Evolutionary conservation across 2,329 filamentous ascomycete genomes (phyloP), one percentile per base, ranked within the genome.

Genomic region (Hirsutella rhossiliensis): DNA sequence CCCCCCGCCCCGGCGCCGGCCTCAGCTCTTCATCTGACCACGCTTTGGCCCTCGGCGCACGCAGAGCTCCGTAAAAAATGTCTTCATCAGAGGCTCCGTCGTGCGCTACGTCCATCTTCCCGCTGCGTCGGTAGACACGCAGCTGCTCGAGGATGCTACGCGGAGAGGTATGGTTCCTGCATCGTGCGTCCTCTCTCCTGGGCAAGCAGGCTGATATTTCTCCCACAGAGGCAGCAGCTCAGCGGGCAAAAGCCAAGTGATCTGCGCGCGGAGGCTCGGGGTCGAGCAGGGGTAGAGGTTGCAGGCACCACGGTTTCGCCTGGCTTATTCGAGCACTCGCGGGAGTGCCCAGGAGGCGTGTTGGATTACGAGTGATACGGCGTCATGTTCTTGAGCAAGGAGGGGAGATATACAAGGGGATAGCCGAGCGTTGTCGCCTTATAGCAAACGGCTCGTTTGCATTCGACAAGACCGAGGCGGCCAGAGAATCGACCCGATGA

Each of bases 31-130:
- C 34, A 11, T 18, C 34, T 37, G 34, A 27, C 23, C 23, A 5
- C 23, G 6, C 23, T 9, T 38, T 42, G n/a, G n/a, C n/a, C 11
- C 15, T 18, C 18, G 6, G 23, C 23, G 5, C 23, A 11, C 28
- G 28, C 46, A 78, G 73, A 79, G 75, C 63, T 78, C 87, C 17
- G 88, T 95, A 52, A 94, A 94, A 71, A 95, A 94, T 59, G 87
- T 95, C 66, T 96, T 96, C 61, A 94, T 96, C 57, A 78, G 89
- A 56, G 89, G 89, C 29, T 94, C 86, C 45, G 89, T 95, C 38
- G 89, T 96, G 51, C 76, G 89, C 54, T 96, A 96, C 59, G 87
- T 96, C 41, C 87, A 96, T 63, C 69, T 96, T 42, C 88, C 89
- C 0, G 82, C 82, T 8, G 76, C 73, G 27, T 83, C 85, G 38